A percentile compares a stretch with the other conserved stretches of the same genome.
Evolutionary conservation across 2,329 filamentous ascomycete genomes (phyloP).

Genomic region (Ambrosiella beaveri): DNA sequence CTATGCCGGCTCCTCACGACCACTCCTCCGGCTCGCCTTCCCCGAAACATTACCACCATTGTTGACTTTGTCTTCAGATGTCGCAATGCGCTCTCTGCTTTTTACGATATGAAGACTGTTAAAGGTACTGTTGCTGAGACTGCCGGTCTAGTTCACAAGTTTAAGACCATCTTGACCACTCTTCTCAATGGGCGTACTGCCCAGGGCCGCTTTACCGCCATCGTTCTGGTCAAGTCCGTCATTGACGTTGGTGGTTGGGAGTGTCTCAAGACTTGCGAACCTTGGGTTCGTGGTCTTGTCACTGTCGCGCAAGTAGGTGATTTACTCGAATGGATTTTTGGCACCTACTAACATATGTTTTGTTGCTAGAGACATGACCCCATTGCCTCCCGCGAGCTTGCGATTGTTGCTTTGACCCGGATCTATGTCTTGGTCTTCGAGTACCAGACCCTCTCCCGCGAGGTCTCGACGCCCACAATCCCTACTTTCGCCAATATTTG

Average conservation of each 20-base stretch:
- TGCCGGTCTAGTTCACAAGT: constrained; percentile 58
- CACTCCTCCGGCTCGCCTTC: constrained; percentile 55
- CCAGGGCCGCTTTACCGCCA: constrained; percentile 61
- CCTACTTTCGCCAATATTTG: constrained; percentile 58
- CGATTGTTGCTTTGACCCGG: constrained; percentile 58
- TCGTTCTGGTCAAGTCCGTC: constrained; percentile 61
- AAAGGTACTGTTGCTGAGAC: constrained; percentile 47
- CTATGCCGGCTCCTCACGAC: constrained; percentile 55
- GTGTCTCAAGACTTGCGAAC: constrained; percentile 50
- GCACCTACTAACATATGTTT: background rate
- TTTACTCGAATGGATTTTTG: constrained; percentile 12
- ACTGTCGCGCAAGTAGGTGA: constrained; percentile 50
- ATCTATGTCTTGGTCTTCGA: constrained; percentile 72
- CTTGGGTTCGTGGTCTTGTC: constrained; percentile 65
- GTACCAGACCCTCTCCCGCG: constrained; percentile 66
- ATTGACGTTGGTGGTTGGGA: constrained; percentile 78
- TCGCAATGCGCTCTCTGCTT: constrained; percentile 42
- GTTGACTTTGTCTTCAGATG: constrained; percentile 41
- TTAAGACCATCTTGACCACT: constrained; percentile 61
- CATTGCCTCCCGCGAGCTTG: constrained; percentile 55
- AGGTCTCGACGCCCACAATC: constrained; percentile 72
- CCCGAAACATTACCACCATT: constrained; percentile 53
- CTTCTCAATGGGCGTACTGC: constrained; percentile 60
- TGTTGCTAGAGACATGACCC: constrained; percentile 54
- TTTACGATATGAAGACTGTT: constrained; percentile 38